These are phyloP conservation scores for Corymbia citriodora DNA, from an alignment of 441 rosid species.

Conservation along the genomic window DNA sequence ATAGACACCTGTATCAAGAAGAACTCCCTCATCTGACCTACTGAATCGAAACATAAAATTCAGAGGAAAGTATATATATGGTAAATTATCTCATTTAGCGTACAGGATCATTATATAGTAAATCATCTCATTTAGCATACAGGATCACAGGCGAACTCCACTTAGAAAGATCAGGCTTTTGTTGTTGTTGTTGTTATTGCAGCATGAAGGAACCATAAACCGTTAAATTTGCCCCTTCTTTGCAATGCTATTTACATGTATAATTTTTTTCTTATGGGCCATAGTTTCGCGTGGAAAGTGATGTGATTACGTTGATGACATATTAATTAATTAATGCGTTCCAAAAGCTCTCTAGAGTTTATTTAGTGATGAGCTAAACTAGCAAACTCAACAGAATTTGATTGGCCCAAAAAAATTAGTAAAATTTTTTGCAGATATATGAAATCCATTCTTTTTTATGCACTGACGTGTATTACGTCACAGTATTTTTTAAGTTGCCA, in stretches of 20 bases:
- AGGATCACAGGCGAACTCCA: background rate
- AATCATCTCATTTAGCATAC: background rate
- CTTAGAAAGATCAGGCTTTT: background rate
- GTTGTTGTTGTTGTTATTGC: background rate
- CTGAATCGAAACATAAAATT: background rate
- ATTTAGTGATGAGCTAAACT: background rate
- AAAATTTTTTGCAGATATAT: background rate
- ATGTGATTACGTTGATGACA: background rate
- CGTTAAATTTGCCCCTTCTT: background rate
- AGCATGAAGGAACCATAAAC: background rate
- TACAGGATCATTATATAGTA: background rate
- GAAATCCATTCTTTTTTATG: background rate
- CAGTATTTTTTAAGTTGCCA: background rate
- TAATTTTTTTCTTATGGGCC: background rate
- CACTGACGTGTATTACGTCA: background rate
- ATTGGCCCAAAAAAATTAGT: background rate
- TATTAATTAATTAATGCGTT: background rate
- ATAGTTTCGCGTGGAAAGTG: background rate
- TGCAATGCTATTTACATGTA: background rate
- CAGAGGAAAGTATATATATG: background rate
- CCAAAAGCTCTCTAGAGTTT: background rate
- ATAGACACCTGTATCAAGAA: constrained; percentile 40
- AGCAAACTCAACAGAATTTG: background rate
- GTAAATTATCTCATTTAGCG: background rate
- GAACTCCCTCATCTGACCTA: background rate